A percentile compares a stretch with the other conserved stretches of the same genome.
These are phyloP conservation scores for Ceratorhiza oryzae-sativae DNA, from an alignment of 1,284 basidiomycete species.

Conservation along the genomic window DNA sequence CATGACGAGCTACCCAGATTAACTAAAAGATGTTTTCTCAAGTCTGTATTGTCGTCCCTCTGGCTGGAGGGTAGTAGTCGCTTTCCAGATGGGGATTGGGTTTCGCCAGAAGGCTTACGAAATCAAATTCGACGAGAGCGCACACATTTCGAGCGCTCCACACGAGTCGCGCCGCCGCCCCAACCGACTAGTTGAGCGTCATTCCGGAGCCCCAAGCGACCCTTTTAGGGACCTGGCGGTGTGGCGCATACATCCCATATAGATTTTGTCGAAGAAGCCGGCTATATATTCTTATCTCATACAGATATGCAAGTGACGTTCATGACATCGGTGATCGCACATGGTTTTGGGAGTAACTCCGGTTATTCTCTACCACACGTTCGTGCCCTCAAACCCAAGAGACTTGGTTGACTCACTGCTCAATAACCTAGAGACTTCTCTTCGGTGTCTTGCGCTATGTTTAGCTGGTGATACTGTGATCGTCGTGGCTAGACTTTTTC, in stretches of 20 bases:
- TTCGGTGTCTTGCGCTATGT: not conserved
- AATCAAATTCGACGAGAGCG: not conserved
- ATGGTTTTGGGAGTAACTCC: not conserved
- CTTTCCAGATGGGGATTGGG: not conserved
- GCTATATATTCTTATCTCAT: not conserved
- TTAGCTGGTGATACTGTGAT: not conserved
- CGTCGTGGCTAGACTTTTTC: not conserved
- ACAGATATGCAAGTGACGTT: not conserved
- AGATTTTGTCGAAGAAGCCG: not conserved
- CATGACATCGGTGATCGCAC: not conserved
- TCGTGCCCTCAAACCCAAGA: not conserved
- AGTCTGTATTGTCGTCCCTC: not conserved
- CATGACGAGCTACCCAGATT: not conserved
- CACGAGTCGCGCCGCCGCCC: not conserved
- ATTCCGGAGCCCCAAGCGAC: too few species aligned
- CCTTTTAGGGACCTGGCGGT: too few species aligned
- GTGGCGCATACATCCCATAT: constrained; percentile 1
- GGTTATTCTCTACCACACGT: not conserved
- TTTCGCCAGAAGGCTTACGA: not conserved
- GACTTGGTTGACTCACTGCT: not conserved
- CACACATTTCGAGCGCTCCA: not conserved
- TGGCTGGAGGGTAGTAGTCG: not conserved
- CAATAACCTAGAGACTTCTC: not conserved
- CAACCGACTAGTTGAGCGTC: not conserved
- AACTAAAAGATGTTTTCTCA: too few species aligned